Percentiles rank a stretch among this genome's conserved stretches.
Evolutionary conservation across 306 rosid genomes (phyloP).

Genomic region (Inga oerstediana): DNA sequence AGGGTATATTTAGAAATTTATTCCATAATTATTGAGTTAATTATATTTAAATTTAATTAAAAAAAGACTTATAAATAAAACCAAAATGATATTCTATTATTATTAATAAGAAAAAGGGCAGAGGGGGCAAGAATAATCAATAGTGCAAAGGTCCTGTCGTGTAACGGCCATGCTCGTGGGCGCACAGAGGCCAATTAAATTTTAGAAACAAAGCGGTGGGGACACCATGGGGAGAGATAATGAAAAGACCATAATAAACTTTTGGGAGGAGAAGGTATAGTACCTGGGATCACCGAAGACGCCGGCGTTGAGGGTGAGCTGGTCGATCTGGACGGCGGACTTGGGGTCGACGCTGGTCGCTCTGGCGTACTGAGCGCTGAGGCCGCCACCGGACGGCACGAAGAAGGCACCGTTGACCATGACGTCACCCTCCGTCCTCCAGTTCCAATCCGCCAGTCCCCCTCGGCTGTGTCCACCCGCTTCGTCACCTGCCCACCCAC

Average conservation of each 20-base stretch:
- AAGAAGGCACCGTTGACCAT: constrained; percentile 97
- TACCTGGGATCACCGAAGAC: constrained; percentile 92
- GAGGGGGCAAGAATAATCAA: not conserved
- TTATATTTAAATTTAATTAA: too few species aligned
- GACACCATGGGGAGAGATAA: not conserved
- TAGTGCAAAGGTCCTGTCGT: not conserved
- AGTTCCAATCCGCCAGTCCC: constrained; percentile 80
- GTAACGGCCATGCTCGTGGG: not conserved
- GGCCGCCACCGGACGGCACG: constrained; percentile 73
- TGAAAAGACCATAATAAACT: constrained; percentile 15
- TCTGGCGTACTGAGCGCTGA: constrained; percentile 55
- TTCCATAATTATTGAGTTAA: too few species aligned
- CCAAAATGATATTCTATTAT: too few species aligned
- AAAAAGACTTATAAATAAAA: too few species aligned
- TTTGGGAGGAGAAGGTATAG: not conserved
- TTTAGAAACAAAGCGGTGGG: not conserved
- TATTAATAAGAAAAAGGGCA: not conserved
- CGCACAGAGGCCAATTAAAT: not conserved
- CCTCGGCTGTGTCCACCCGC: constrained; percentile 89
- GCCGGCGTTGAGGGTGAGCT: constrained; percentile 80
- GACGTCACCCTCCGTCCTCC: constrained; percentile 90
- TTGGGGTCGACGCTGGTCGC: constrained; percentile 81
- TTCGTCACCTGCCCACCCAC: constrained; percentile 74
- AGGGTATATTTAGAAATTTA: too few species aligned
- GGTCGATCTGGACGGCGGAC: constrained; percentile 76